Evolutionary conservation across 805 yeast genomes (phyloP).

Genomic region (Saturnispora sanitii): DNA sequence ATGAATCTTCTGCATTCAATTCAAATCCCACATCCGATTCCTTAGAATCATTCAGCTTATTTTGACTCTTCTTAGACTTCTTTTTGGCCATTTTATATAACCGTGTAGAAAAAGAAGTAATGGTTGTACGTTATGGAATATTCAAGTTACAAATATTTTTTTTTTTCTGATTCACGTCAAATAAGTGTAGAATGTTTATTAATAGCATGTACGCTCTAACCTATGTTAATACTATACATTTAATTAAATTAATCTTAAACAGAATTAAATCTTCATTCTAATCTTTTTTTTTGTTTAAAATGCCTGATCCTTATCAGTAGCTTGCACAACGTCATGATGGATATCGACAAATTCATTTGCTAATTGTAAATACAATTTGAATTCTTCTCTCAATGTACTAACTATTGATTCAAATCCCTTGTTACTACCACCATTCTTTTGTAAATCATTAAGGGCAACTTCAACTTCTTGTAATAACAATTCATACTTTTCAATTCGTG

Average conservation of each 20-base stretch:
- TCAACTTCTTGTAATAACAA: slow-evolving; percentile 46
- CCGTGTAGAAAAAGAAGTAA: no score
- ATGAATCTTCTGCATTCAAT: neutral
- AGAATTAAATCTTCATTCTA: no score
- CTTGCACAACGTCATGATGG: slow-evolving; percentile 48
- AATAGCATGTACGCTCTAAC: no score
- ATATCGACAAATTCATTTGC: slow-evolving; percentile 66
- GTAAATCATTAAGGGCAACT: slow-evolving; percentile 51
- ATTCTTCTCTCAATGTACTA: slow-evolving; percentile 57
- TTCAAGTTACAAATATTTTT: no score
- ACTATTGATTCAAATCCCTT: slow-evolving; percentile 42
- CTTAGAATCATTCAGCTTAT: neutral
- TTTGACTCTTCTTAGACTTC: neutral
- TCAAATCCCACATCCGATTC: neutral
- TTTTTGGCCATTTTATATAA: slow-evolving; percentile 4
- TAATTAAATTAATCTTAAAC: no score
- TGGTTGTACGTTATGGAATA: no score
- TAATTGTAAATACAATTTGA: slow-evolving; percentile 60
- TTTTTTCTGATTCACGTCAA: no score
- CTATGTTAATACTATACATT: no score
- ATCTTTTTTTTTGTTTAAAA: no score
- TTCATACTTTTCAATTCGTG: slow-evolving; percentile 41
- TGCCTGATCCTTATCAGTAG: no score
- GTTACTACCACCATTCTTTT: slow-evolving; percentile 23
- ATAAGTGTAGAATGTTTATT: no score